Base-by-base conservation (phyloP, 441 rosid species). In the Jatropha multifida region DNA sequence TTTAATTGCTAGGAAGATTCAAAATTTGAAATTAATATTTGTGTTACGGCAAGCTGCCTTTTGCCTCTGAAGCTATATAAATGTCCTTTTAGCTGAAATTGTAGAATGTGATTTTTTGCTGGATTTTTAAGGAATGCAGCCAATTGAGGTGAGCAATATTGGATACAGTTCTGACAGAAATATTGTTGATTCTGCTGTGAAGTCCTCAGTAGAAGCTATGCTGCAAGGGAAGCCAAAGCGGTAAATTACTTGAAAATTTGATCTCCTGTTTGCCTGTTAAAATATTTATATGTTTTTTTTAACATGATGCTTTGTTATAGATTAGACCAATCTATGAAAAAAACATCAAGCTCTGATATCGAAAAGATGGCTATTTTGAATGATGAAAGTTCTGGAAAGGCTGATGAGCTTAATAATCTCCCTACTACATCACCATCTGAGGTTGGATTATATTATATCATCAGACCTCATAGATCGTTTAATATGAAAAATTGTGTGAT, bases 201-300 rank as follows among this genome's bases (percentile, higher is more conserved):
- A 74, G 62, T 66, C 79, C 66, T 74, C 76, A 41, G 38, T 66
- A 0, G 87, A 80, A 71, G 83, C 93, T 60, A 72, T 90, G 69
- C 78, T 92, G 68, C 92, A 78, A 73, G 89, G 88, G 81, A 95
- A 84, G 75, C 98, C 97, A 65, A 85, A 79, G 81, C 90, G 94
- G 99, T 93, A 74, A 69, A 72, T 32, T 66, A 62, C 71, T 73
- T 69, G 74, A 44, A 68, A 46, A 59, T 44, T 77, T 20, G 37
- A 67, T 73, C 69, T 68, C 8, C 62, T 26, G 75, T 78, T 74
- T 80, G 66, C 20, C 56, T 74, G 60, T 46, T 32, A 27, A 41
- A 77, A 48, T 46, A 42, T 52, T 68, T 65, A n/a, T 11, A n/a
- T 64, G 2, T 1, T n/a, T 41, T 40, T 61, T 65, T 82, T 80